Percentiles rank a stretch among this genome's conserved stretches.
Evolutionary conservation across 805 yeast genomes (phyloP).

Genomic region (Isabelozyma rhagii): DNA sequence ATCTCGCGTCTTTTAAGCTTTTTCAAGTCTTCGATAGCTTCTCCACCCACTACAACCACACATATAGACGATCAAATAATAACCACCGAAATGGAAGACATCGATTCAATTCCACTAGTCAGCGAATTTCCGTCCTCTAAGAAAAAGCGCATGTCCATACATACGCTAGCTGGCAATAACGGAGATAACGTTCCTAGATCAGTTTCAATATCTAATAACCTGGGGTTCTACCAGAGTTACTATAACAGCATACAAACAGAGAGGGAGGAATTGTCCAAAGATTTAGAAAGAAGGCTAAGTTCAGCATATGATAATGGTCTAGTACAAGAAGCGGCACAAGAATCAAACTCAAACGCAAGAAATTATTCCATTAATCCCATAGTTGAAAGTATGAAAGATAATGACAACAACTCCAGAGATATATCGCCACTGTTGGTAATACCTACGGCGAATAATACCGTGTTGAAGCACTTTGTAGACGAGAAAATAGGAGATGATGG

Average conservation of each 20-base stretch:
- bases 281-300: conserved; percentile 27
- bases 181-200: conserved; percentile 22
- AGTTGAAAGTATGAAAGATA: not conserved
- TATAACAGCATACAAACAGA: conserved; percentile 12
- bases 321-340: conserved; percentile 8
- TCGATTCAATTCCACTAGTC: conserved; percentile 14
- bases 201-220: conserved; percentile 11
- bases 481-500: not conserved
- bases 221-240: conserved; percentile 17
- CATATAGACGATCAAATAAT: not conserved
- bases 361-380: conserved; percentile 7
- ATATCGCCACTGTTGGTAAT: not conserved
- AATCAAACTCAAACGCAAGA: not conserved
- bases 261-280: conserved; percentile 18
- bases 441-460: not conserved
- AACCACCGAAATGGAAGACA: conserved; percentile 1
- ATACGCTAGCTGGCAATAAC: conserved; percentile 9
- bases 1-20: conserved; percentile 7
- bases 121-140: conserved; percentile 23
- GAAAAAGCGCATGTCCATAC: conserved; percentile 25
- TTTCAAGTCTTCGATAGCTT: conserved; percentile 5
- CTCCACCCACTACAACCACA: not conserved
- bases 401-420: not conserved
- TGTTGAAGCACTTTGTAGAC: not conserved
- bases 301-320: conserved; percentile 13